Evolutionary conservation across 495 filamentous ascomycete genomes (phyloP).

Genomic region (Trichoderma gamsii): DNA sequence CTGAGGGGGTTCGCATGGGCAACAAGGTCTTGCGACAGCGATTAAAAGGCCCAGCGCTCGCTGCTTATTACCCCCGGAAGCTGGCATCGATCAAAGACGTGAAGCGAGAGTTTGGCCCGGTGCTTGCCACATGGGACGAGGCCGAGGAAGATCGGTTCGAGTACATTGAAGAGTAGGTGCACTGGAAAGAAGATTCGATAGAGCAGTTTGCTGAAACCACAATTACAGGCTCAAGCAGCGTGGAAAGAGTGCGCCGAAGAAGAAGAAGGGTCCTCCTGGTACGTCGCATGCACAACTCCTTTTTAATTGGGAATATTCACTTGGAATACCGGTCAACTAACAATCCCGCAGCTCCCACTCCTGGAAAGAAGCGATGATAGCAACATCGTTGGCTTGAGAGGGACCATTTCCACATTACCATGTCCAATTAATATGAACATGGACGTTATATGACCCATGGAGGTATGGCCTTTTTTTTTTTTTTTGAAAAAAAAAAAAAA

Average conservation of each 20-base stretch:
- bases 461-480: background rate
- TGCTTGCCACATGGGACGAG: slow-evolving; percentile 63
- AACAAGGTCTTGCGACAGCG: slow-evolving; percentile 85
- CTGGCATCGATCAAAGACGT: slow-evolving; percentile 64
- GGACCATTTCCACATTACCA: background rate
- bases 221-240: slow-evolving; percentile 57
- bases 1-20: slow-evolving; percentile 67
- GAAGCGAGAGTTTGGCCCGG: slow-evolving; percentile 50
- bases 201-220: background rate
- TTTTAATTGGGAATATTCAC: background rate
- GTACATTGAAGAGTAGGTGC: slow-evolving; percentile 52
- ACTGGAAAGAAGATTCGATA: background rate
- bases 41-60: slow-evolving; percentile 68
- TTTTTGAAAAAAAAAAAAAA: background rate
- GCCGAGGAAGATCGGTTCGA: slow-evolving; percentile 73
- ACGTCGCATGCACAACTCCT: slow-evolving; percentile 25
- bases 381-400: background rate
- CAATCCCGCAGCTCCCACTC: slow-evolving; percentile 22
- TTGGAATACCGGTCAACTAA: slow-evolving; percentile 18
- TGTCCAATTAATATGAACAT: background rate
- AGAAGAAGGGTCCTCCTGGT: slow-evolving; percentile 70
- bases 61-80: slow-evolving; percentile 78
- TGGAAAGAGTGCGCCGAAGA: slow-evolving; percentile 88
- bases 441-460: background rate
- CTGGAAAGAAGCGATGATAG: slow-evolving; percentile 6